phyloP scores from a whole-genome alignment of 805 yeast genomes.

The Ogataea sp. region DNA sequence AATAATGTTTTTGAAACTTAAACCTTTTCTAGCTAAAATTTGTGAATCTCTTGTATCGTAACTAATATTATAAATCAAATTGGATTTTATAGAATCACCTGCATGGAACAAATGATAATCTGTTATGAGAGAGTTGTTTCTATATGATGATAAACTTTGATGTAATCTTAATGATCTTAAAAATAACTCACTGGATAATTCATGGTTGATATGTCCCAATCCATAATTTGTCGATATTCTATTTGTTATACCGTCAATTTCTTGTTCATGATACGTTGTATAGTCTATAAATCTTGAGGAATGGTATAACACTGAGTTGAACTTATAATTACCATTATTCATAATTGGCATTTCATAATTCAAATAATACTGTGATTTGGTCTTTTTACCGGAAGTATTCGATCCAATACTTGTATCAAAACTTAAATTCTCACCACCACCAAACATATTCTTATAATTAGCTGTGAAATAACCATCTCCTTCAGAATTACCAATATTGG shows the following conservation, averaged over 20 bases:
- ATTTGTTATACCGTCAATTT: conserved; percentile 33
- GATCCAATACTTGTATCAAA: conserved; percentile 36
- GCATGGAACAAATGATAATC: conserved; percentile 29
- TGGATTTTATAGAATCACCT: conserved; percentile 38
- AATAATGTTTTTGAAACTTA: conserved; percentile 26
- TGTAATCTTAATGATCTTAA: conserved; percentile 30
- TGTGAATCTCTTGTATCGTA: conserved; percentile 38
- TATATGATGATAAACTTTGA: conserved; percentile 12
- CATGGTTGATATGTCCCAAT: conserved; percentile 33
- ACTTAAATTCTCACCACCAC: conserved; percentile 45
- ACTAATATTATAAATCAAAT: conserved; percentile 29
- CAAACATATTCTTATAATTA: conserved; percentile 50
- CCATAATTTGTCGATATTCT: conserved; percentile 29
- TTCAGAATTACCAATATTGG: conserved; percentile 93
- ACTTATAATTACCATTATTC: conserved; percentile 31
- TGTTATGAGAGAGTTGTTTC: conserved; percentile 23
- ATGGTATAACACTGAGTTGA: conserved; percentile 31
- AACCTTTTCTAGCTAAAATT: conserved; percentile 36
- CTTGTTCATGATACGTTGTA: conserved; percentile 36
- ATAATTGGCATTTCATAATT: conserved; percentile 38
- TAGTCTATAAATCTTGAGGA: conserved; percentile 41
- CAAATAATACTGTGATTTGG: conserved; percentile 40
- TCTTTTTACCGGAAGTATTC: conserved; percentile 40
- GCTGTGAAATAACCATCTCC: conserved; percentile 89
- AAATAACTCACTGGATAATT: conserved; percentile 35